A percentile compares a stretch with the other conserved stretches of the same genome.
Evolutionary conservation across 768 basidiomycete genomes (phyloP).

Genomic region (Leucosporidium yakuticum): DNA sequence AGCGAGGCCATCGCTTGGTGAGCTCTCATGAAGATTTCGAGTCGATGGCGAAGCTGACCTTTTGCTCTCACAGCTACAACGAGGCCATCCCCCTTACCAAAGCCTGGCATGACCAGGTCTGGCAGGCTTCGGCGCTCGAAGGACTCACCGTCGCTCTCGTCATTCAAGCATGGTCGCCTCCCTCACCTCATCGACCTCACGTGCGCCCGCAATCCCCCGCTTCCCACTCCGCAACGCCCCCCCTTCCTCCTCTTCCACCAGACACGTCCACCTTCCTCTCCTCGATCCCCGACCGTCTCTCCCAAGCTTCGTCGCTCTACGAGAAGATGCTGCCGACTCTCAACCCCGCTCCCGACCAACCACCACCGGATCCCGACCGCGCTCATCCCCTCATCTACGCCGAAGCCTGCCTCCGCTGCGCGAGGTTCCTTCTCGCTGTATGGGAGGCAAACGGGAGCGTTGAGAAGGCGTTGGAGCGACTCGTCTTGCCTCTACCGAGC

Average conservation of each 20-base stretch:
- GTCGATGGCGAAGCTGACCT: background rate
- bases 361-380: constrained; percentile 45
- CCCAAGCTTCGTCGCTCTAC: constrained; percentile 32
- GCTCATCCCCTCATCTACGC: constrained; percentile 60
- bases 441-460: constrained; percentile 51
- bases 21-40: constrained; percentile 23
- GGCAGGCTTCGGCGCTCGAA: constrained; percentile 86
- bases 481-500: constrained; percentile 54
- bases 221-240: constrained; percentile 31
- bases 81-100: constrained; percentile 77
- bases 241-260: constrained; percentile 3
- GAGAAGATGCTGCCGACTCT: constrained; percentile 25
- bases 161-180: constrained; percentile 55
- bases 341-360: constrained; percentile 47
- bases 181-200: constrained; percentile 42
- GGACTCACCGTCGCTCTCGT: constrained; percentile 71
- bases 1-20: constrained; percentile 78
- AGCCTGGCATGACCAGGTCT: constrained; percentile 65
- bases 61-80: constrained; percentile 57
- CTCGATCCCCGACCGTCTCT: constrained; percentile 35
- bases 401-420: constrained; percentile 63
- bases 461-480: constrained; percentile 78
- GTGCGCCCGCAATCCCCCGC: constrained; percentile 49
- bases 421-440: constrained; percentile 66
- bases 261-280: constrained; percentile 30